These are phyloP conservation scores for Penicillium flavigenum DNA, from an alignment of 495 filamentous ascomycete species.

Conservation along the genomic window DNA sequence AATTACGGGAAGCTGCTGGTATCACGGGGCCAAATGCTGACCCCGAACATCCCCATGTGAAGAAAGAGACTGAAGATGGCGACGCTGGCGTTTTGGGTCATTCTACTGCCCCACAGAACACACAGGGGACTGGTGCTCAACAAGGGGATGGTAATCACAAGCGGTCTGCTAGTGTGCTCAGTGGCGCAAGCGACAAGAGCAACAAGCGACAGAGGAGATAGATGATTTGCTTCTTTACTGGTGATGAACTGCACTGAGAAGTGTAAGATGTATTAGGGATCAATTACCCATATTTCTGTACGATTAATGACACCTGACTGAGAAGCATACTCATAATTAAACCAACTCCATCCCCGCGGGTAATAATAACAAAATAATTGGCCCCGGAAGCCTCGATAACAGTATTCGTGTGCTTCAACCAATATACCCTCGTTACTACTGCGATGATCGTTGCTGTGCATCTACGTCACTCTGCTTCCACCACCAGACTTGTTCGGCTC, in stretches of 20 bases:
- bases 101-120: neutral
- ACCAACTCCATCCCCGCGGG: conserved; percentile 1
- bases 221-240: conserved; percentile 15
- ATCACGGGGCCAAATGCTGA: conserved; percentile 17
- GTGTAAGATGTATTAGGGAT: conserved; percentile 19
- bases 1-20: conserved; percentile 26
- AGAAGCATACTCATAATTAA: conserved; percentile 20
- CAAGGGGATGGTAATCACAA: conserved; percentile 51
- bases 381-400: conserved; percentile 6
- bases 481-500: conserved; percentile 23
- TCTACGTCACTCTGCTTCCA: conserved; percentile 9
- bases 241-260: neutral
- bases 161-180: conserved; percentile 74
- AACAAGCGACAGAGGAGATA: conserved; percentile 70
- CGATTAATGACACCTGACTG: conserved; percentile 35
- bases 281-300: conserved; percentile 36
- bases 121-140: conserved; percentile 1
- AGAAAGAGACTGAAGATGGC: conserved; percentile 40
- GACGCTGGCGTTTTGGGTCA: conserved; percentile 16
- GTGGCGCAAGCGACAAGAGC: conserved; percentile 66
- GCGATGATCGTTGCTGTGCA: neutral
- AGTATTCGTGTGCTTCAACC: neutral
- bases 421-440: neutral
- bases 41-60: conserved; percentile 36
- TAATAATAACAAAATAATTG: conserved; percentile 19